Percentiles rank a stretch among this genome's conserved stretches.
These are phyloP conservation scores for Raphanus raphanistrum DNA, from an alignment of 345 rosid species.

Conservation along the genomic window DNA sequence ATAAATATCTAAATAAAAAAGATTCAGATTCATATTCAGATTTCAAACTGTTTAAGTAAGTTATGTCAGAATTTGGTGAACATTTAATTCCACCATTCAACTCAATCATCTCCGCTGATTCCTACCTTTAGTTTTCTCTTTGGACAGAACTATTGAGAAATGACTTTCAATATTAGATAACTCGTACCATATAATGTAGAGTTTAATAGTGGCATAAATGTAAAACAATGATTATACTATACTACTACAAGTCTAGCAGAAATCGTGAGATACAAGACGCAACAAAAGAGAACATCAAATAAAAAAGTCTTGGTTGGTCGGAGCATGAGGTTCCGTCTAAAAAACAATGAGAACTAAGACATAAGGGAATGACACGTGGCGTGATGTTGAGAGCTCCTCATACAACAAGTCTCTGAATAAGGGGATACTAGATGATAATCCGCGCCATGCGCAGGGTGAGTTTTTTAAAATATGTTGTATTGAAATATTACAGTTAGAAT, in stretches of 20 bases:
- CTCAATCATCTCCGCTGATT: constrained; percentile 15
- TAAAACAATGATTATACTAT: no score
- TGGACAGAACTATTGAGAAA: not conserved
- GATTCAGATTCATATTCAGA: not conserved
- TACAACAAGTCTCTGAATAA: constrained; percentile 17
- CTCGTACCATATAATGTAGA: not conserved
- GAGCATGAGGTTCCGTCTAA: not conserved
- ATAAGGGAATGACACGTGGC: constrained; percentile 3
- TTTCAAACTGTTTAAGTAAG: not conserved
- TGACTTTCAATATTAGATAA: not conserved
- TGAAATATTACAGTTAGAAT: no score
- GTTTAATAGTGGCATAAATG: not conserved
- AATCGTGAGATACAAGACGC: not conserved
- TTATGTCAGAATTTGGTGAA: constrained; percentile 26
- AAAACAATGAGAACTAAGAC: not conserved
- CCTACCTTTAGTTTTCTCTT: not conserved
- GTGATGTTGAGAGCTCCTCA: constrained; percentile 17
- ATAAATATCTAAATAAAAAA: no score
- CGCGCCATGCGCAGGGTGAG: no score
- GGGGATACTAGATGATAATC: no score
- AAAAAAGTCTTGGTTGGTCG: constrained; percentile 7
- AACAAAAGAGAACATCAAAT: not conserved
- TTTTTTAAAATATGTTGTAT: no score
- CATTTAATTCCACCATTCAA: constrained; percentile 10
- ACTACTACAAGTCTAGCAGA: not conserved